A percentile compares a stretch with the other conserved stretches of the same genome.
These are phyloP conservation scores for Debaryomycetaceae sp. DNA, from an alignment of 1,139 yeast genomes.

Conservation along the genomic window DNA sequence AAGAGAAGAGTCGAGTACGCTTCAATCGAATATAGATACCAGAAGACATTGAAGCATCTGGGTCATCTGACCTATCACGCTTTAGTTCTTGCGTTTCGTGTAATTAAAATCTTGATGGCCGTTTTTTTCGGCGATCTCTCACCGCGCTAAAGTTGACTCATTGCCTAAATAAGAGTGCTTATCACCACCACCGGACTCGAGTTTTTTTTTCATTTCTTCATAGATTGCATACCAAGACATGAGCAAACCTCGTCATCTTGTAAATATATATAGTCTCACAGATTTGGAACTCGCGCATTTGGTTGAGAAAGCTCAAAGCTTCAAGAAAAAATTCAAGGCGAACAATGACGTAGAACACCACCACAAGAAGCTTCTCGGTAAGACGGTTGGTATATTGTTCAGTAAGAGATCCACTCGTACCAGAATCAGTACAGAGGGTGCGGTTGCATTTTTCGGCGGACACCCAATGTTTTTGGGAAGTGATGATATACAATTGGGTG, in stretches of 20 bases:
- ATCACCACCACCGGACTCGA: neutral
- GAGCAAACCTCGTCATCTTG: conserved; percentile 53
- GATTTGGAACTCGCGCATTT: conserved; percentile 57
- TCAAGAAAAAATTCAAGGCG: conserved; percentile 50
- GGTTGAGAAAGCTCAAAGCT: conserved; percentile 57
- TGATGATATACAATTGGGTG: conserved; percentile 87
- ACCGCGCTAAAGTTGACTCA: conserved; percentile 5
- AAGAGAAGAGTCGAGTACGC: too few relatives aligned
- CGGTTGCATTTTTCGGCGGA: conserved; percentile 80
- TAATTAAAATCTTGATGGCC: too few relatives aligned
- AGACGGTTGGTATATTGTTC: conserved; percentile 70
- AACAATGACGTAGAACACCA: conserved; percentile 40
- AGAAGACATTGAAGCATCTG: neutral
- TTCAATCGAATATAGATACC: too few relatives aligned
- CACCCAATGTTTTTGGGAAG: conserved; percentile 88
- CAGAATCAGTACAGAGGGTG: conserved; percentile 83
- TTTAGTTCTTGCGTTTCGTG: too few relatives aligned
- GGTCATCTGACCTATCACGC: neutral
- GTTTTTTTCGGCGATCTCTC: conserved; percentile 2
- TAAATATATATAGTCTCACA: conserved; percentile 66
- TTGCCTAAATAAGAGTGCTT: conserved; percentile 3
- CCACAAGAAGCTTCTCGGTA: conserved; percentile 58
- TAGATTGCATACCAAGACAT: neutral
- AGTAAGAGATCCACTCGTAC: conserved; percentile 87
- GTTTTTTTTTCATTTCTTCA: neutral